phyloP scores from a whole-genome alignment of 768 basidiomycete species.

The Saitozyma podzolica region DNA sequence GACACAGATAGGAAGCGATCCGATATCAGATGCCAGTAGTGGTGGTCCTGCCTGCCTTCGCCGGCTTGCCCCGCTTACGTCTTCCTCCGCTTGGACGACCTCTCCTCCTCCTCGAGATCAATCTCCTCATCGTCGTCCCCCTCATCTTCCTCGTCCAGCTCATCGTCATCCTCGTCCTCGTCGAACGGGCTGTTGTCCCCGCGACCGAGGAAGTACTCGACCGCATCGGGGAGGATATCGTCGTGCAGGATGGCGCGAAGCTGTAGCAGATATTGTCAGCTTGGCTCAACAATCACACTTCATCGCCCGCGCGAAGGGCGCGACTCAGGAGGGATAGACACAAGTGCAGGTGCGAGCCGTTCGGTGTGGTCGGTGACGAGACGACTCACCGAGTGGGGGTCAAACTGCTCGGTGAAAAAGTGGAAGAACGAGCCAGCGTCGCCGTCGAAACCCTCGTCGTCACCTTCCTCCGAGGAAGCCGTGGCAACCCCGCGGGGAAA shows the following conservation, averaged over 20 bases:
- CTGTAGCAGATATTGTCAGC: slow-evolving; percentile 13
- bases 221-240: slow-evolving; percentile 39
- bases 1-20: no score
- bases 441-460: slow-evolving; percentile 34
- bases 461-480: slow-evolving; percentile 1
- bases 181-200: slow-evolving; percentile 30
- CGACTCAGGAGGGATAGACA: not conserved
- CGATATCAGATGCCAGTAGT: no score
- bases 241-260: slow-evolving; percentile 17
- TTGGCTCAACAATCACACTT: not conserved
- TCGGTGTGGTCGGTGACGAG: not conserved
- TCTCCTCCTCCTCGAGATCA: slow-evolving; percentile 46
- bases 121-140: slow-evolving; percentile 43
- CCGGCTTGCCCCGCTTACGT: no score
- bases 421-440: slow-evolving; percentile 51
- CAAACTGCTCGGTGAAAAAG: slow-evolving; percentile 38
- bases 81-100: no score
- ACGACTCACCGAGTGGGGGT: slow-evolving; percentile 30
- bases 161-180: slow-evolving; percentile 45
- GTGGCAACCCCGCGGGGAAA: slow-evolving; percentile 29
- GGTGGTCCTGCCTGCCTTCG: no score
- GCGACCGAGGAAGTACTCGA: slow-evolving; percentile 45
- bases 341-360: not conserved
- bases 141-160: slow-evolving; percentile 41
- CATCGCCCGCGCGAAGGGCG: not conserved